Conservation (phyloP, 2,329 filamentous ascomycete species). For the Hymenotorrendiella dingleyae region DNA sequence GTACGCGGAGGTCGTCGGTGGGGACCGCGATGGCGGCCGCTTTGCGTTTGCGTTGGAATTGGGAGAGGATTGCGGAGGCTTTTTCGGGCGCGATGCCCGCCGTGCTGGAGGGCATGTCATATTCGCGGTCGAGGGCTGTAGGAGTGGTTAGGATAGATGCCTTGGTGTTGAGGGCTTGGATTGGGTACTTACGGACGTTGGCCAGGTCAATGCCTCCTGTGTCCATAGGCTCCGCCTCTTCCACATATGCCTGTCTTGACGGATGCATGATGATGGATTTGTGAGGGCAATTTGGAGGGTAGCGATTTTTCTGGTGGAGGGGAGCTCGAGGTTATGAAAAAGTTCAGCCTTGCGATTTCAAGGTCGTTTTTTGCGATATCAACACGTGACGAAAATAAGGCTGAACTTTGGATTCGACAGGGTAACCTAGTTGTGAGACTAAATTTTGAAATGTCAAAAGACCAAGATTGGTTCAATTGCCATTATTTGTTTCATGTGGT, state of each 20-base stretch:
- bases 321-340: background rate
- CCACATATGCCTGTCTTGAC: slow-evolving; percentile 86
- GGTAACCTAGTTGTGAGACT: too few relatives aligned
- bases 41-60: slow-evolving; percentile 86
- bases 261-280: slow-evolving; percentile 60
- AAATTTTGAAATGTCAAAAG: background rate
- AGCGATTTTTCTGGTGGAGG: background rate
- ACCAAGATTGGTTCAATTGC: background rate
- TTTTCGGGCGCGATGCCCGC: slow-evolving; percentile 30
- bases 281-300: background rate
- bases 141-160: slow-evolving; percentile 1
- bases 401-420: background rate
- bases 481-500: too few relatives aligned
- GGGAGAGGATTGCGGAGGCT: slow-evolving; percentile 36
- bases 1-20: slow-evolving; percentile 86
- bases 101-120: slow-evolving; percentile 39
- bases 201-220: slow-evolving; percentile 53
- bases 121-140: slow-evolving; percentile 70
- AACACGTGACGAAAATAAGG: slow-evolving; percentile 1
- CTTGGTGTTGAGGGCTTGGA: slow-evolving; percentile 20
- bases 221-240: slow-evolving; percentile 63
- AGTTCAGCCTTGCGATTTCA: slow-evolving; percentile 5
- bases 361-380: background rate
- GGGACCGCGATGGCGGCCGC: slow-evolving; percentile 87
- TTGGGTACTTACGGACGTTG: slow-evolving; percentile 51